Evolutionary conservation across 225 moss, liverwort and hornwort species (phyloP), one percentile per base, ranked within the genome.

Genomic region (Pseudoscleropodium purum): DNA sequence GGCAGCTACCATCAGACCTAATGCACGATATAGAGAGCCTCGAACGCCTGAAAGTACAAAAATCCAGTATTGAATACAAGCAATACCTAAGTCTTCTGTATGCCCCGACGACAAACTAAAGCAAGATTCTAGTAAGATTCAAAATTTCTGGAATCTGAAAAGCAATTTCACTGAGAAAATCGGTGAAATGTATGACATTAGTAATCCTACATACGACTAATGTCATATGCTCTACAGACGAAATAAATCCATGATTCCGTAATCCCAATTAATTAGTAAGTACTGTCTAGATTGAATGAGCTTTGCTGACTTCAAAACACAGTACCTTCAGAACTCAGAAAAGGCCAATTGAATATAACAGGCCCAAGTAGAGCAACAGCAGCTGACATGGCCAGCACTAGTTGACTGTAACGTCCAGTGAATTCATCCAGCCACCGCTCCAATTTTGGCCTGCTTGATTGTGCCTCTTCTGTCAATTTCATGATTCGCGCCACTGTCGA

Each of bases 381-480:
- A 87, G 86, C 66, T 88, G 99, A 99, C 94, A 95, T 92, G 51
- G 95, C 97, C 83, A 99, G 91, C 81, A 99, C 99, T 61, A 94
- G 90, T 91, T 97, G 96, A 89, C 99, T 99, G 87, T 99, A 99
- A 59, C 93, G 95, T 92, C 95, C 99, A 87, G 97, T 96, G 77
- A 99, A 99, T 19, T 96, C 96, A 94, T 99, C 97, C 82, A 99
- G 91, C 99, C 99, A 99, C 83, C 99, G 95, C 85, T 99, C 96
- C 83, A 99, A 91, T 79, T 95, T 92, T 70, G 99, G 99, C 86
- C 94, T 95, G 85, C 94, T 97, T 79, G 94, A 95, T 90, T 97
- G 99, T 72, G 97, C 99, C 85, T 99, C 97, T 91, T 97, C 93
- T 64, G 99, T 99, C 85, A 99, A 86, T 89, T 94, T 95, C 94